Percentiles rank a stretch among this genome's conserved stretches.
phyloP scores from a whole-genome alignment of 179 eudicot genomes.

The Patellifolia procumbens region DNA sequence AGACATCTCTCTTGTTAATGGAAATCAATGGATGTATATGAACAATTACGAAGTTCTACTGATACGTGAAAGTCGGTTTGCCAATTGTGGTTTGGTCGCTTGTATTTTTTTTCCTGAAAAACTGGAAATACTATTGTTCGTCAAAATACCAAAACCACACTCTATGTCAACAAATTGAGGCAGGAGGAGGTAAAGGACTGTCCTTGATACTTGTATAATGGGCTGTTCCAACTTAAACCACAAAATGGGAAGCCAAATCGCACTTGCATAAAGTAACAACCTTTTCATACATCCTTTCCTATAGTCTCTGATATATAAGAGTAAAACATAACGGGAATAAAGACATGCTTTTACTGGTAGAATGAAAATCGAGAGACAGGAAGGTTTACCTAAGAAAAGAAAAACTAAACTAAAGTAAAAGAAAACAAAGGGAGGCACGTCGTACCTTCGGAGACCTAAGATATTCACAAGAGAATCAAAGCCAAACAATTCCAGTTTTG shows the following conservation, averaged over 20 bases:
- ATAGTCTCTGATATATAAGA: no score
- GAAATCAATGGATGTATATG: not conserved
- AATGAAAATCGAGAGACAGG: not conserved
- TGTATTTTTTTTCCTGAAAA: not conserved
- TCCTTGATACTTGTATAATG: not conserved
- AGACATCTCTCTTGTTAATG: not conserved
- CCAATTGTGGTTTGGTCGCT: not conserved
- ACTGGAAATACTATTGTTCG: not conserved
- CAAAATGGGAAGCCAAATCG: not conserved
- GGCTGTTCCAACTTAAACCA: not conserved
- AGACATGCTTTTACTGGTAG: no score
- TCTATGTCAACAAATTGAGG: not conserved
- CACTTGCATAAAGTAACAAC: not conserved
- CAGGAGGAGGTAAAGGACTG: not conserved
- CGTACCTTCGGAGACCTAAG: conserved; percentile 86
- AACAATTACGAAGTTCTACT: not conserved
- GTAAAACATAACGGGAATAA: no score
- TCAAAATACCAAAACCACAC: not conserved
- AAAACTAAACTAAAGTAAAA: not conserved
- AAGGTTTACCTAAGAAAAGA: not conserved
- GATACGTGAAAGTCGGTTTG: not conserved
- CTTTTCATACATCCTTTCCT: not conserved
- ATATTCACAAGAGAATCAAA: conserved; percentile 96
- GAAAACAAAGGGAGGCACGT: not conserved
- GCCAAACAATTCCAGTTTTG: conserved; percentile 92